A percentile compares a stretch with the other conserved stretches of the same genome.
Conservation (phyloP, 2,329 filamentous ascomycete genomes). For the Aaosphaeria arxii region DNA sequence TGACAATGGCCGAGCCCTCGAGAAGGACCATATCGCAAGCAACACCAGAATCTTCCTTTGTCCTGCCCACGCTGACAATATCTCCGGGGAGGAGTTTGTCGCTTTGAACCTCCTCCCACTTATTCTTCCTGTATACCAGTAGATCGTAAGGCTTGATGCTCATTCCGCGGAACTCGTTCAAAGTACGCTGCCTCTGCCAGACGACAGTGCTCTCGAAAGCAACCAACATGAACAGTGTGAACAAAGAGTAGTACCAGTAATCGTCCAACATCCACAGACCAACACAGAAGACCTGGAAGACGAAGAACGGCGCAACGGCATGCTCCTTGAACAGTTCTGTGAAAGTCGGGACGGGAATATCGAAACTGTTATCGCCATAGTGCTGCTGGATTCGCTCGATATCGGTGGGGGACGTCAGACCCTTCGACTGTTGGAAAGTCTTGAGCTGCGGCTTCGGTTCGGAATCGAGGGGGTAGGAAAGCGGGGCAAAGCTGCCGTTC, state of each 20-base stretch:
- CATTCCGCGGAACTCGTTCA: slow-evolving; percentile 98
- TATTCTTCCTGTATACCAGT: slow-evolving; percentile 81
- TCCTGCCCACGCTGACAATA: slow-evolving; percentile 85
- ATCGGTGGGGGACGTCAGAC: slow-evolving; percentile 71
- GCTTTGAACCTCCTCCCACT: slow-evolving; percentile 85
- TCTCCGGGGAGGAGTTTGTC: slow-evolving; percentile 93
- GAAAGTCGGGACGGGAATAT: slow-evolving; percentile 95
- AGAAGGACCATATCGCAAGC: slow-evolving; percentile 96
- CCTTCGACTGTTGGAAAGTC: slow-evolving; percentile 75
- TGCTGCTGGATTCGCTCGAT: slow-evolving; percentile 80
- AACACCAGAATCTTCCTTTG: slow-evolving; percentile 95
- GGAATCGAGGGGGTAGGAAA: slow-evolving; percentile 78
- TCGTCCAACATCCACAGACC: slow-evolving; percentile 98
- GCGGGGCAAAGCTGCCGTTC: slow-evolving; percentile 72
- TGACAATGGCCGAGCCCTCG: slow-evolving; percentile 94
- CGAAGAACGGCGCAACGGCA: slow-evolving; percentile 97
- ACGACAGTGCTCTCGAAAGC: slow-evolving; percentile 98
- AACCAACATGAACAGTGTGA: slow-evolving; percentile 98
- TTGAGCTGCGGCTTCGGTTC: slow-evolving; percentile 79
- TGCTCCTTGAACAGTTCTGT: slow-evolving; percentile 97
- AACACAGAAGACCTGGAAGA: slow-evolving; percentile 98
- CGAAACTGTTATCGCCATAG: slow-evolving; percentile 94
- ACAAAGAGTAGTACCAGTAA: slow-evolving; percentile 99
- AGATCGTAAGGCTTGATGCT: slow-evolving; percentile 98
- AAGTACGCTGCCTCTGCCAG: slow-evolving; percentile 94